Evolutionary conservation across 208 protist genomes (phyloP), one percentile per base, ranked within the genome.

Genomic region (Novymonas esmeraldas): DNA sequence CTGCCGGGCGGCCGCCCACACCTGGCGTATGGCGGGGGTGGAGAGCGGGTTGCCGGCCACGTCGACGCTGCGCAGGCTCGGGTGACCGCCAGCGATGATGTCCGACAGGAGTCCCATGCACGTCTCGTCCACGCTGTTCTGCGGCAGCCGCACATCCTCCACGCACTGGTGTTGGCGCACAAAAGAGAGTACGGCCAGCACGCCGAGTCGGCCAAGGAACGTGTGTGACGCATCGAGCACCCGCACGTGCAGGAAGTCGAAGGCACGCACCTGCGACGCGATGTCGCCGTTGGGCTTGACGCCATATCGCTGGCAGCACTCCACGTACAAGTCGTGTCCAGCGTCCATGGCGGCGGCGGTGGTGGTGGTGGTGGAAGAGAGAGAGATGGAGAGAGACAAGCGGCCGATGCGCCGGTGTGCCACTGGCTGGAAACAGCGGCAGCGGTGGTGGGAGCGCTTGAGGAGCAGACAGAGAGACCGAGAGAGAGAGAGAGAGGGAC

Each of bases 281-380:
- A 96, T 89, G 20, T 88, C 73, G 26, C 59, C 77, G 54, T 94
- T 94, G 2, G 91, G 84, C 50, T 89, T 87, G 45, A 89, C 84
- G 26, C 63, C 57, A 56, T 85, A 73, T 5, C 64, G 39, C 56
- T 65, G 70, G 65, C 90, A 95, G 72, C 85, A 95, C 56, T 88
- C 82, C 41, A 64, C 54, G 77, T 95, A 95, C 10, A 92, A 48
- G 6, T 64, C 61, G 9, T 26, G 39, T n/a, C 48, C 55, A 2
- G 58, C 62, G 61, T 73, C 52, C 63, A 72, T 69, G 14, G 22
- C 34, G 18, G 16, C 38, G 13, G 33, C 7, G 55, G 24, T 22
- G 13, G 26, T 14, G 13, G 26, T 4, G 31, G 36, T 22, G 24
- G 26, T 6, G 26, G 24, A 13, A 46, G 38, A n/a, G 39, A 31